These are phyloP conservation scores for Podaxis sp. DNA, from an alignment of 768 basidiomycete species.

Conservation along the genomic window DNA sequence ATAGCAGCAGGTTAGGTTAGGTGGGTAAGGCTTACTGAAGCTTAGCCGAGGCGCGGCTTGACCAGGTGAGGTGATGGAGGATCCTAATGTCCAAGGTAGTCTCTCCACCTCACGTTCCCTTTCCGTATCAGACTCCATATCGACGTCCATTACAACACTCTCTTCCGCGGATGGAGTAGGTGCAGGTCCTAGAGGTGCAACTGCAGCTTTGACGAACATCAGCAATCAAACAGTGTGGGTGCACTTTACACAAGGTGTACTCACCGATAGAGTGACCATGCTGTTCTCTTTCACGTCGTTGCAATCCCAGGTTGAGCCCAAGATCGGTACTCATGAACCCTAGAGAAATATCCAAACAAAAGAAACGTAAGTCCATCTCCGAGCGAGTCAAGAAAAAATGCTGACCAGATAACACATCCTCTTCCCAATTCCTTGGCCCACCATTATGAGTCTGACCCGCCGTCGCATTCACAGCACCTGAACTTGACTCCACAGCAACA, in stretches of 20 bases:
- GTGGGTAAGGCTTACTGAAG: background rate
- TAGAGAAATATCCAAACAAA: background rate
- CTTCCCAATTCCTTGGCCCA: conserved; percentile 9
- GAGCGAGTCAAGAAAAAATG: background rate
- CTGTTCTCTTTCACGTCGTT: background rate
- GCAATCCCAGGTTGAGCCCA: conserved; percentile 5
- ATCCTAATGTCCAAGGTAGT: conserved; percentile 11
- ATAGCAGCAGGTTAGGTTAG: background rate
- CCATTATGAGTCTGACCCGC: background rate
- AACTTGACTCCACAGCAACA: no score
- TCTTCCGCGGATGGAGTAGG: background rate
- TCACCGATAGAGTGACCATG: background rate
- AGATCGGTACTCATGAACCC: conserved; percentile 1
- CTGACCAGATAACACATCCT: conserved; percentile 11
- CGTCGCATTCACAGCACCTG: background rate
- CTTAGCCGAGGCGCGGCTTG: background rate
- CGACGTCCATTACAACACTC: conserved; percentile 3
- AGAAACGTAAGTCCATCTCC: background rate
- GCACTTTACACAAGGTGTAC: background rate
- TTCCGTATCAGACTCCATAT: conserved; percentile 15
- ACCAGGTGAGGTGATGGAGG: conserved; percentile 1
- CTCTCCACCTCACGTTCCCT: conserved; percentile 13
- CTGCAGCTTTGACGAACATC: background rate
- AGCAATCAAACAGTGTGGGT: background rate
- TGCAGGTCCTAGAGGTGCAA: background rate